Conservation (phyloP, 2,329 filamentous ascomycete genomes). For the Cladorrhinum sp. region DNA sequence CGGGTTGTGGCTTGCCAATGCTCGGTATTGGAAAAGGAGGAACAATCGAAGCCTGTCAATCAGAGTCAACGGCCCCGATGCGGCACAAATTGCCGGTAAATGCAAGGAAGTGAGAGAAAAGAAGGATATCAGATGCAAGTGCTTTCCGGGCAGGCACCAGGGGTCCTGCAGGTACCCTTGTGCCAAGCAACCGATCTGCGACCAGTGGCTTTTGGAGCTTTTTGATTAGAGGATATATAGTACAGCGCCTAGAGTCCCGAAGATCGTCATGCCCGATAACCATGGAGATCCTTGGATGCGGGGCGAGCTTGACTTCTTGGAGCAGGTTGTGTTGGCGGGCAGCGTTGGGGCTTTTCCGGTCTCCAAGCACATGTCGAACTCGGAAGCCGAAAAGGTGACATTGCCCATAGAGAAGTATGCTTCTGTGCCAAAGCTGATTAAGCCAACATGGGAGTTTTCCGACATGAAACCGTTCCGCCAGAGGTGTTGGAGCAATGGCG, state of each 20-base stretch:
- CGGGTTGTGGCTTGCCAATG: background rate
- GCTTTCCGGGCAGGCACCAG: background rate
- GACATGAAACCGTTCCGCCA: slow-evolving; percentile 31
- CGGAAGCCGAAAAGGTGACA: slow-evolving; percentile 32
- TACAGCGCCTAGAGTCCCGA: slow-evolving; percentile 15
- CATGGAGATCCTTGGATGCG: slow-evolving; percentile 8
- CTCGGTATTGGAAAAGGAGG: background rate
- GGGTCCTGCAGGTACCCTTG: slow-evolving; percentile 18
- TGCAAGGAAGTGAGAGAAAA: background rate
- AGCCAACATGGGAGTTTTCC: slow-evolving; percentile 28
- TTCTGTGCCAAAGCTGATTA: slow-evolving; percentile 34
- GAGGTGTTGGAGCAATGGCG: slow-evolving; percentile 33
- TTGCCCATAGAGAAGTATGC: slow-evolving; percentile 30
- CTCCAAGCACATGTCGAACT: slow-evolving; percentile 28
- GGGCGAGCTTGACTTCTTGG: slow-evolving; percentile 10
- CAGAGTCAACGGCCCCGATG: background rate
- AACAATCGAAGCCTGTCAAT: background rate
- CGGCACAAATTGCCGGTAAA: background rate
- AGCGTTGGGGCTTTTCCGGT: slow-evolving; percentile 22
- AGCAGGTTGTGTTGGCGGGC: background rate
- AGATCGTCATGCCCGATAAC: slow-evolving; percentile 20
- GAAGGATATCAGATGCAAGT: background rate
- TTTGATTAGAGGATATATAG: slow-evolving; percentile 19
- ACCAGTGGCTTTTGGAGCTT: background rate
- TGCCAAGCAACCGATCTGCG: slow-evolving; percentile 8